Evolutionary conservation across 495 filamentous ascomycete species (phyloP).

Genomic region (Neurospora intermedia): DNA sequence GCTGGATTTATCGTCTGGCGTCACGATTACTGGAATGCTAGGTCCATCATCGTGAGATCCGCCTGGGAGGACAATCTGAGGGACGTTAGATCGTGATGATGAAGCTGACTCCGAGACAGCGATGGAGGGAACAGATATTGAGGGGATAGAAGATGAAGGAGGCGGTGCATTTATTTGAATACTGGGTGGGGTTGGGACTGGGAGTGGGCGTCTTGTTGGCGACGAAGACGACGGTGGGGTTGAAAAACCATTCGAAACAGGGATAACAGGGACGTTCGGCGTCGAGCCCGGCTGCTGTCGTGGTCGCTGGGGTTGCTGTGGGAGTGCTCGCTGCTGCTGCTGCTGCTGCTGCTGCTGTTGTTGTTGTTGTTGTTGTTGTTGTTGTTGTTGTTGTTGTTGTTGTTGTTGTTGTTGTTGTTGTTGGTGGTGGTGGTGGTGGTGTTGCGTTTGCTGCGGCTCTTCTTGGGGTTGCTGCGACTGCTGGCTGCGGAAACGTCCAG

Average conservation of each 20-base stretch:
- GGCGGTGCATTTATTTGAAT: conserved; percentile 29
- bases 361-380: conserved; percentile 9
- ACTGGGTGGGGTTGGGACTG: conserved; percentile 25
- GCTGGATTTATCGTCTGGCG: conserved; percentile 26
- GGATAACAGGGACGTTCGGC: conserved; percentile 47
- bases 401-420: conserved; percentile 10
- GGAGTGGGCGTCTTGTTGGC: conserved; percentile 20
- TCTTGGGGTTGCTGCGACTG: conserved; percentile 17
- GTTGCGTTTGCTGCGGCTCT: background rate
- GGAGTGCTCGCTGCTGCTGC: conserved; percentile 6
- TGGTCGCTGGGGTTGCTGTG: background rate
- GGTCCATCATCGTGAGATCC: conserved; percentile 18
- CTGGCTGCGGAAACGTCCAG: conserved; percentile 15
- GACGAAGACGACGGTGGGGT: conserved; percentile 23
- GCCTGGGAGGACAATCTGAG: conserved; percentile 9
- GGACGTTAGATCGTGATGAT: background rate
- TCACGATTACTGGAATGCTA: conserved; percentile 34
- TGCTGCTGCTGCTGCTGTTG: conserved; percentile 10
- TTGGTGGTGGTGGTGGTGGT: background rate
- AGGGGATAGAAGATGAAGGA: conserved; percentile 16
- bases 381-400: background rate
- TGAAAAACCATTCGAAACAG: conserved; percentile 39
- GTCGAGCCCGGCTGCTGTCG: conserved; percentile 10
- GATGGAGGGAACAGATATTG: conserved; percentile 31
- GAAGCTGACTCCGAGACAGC: conserved; percentile 31